A percentile compares a stretch with the other conserved stretches of the same genome.
Evolutionary conservation across 164 flowering plant genomes (phyloP).

Genomic region (Pachysandra terminalis): DNA sequence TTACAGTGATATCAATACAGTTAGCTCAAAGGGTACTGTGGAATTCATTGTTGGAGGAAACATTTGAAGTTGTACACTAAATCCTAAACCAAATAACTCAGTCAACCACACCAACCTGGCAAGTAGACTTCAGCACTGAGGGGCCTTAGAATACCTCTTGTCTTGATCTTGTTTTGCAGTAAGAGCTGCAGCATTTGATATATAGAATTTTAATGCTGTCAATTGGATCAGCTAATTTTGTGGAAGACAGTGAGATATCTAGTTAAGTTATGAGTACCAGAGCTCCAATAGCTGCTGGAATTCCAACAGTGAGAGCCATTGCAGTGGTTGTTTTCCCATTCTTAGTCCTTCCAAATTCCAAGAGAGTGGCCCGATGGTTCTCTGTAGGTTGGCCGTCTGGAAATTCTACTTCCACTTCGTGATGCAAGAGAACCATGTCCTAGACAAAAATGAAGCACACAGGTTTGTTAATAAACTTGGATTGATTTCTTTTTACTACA

Average conservation of each 20-base stretch:
- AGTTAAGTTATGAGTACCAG: slow-evolving; percentile 42
- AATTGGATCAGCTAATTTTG: background rate
- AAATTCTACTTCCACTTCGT: slow-evolving; percentile 75
- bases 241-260: background rate
- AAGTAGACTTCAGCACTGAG: slow-evolving; percentile 77
- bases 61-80: background rate
- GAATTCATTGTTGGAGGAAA: background rate
- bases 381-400: slow-evolving; percentile 55
- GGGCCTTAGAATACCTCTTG: slow-evolving; percentile 80
- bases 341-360: slow-evolving; percentile 70
- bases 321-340: slow-evolving; percentile 64
- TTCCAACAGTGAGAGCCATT: slow-evolving; percentile 92
- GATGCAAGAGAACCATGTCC: slow-evolving; percentile 98
- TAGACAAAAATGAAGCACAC: slow-evolving; percentile 19
- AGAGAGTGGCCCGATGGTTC: slow-evolving; percentile 58
- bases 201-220: background rate
- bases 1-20: background rate
- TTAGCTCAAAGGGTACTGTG: background rate
- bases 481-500: no score
- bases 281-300: slow-evolving; percentile 94
- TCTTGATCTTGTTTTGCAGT: slow-evolving; percentile 60
- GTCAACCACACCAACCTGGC: slow-evolving; percentile 52
- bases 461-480: background rate
- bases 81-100: background rate
- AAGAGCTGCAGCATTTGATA: slow-evolving; percentile 54